A percentile compares a stretch with the other conserved stretches of the same genome.
These are phyloP conservation scores for Starmera quercuum DNA, from an alignment of 805 yeast species.

Conservation along the genomic window DNA sequence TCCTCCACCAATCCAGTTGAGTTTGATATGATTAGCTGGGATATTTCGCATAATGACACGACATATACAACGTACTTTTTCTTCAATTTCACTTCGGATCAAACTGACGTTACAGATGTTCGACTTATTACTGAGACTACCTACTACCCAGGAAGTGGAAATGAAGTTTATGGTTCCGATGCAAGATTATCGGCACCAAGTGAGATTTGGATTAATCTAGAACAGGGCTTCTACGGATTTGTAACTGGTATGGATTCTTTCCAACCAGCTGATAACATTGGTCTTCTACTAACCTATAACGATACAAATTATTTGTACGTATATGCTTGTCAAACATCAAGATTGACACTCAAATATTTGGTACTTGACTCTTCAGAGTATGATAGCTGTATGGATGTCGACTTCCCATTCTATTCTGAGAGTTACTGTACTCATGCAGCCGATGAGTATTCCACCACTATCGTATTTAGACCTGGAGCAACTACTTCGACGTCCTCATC, in stretches of 20 bases:
- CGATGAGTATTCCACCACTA: neutral
- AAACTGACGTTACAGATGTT: constrained; percentile 9
- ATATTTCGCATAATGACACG: neutral
- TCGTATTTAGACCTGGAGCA: neutral
- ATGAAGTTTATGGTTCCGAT: neutral
- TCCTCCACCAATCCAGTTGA: constrained; percentile 3
- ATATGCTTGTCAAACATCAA: constrained; percentile 5
- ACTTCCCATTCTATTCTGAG: neutral
- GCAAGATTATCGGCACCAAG: constrained; percentile 3
- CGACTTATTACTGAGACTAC: constrained; percentile 6
- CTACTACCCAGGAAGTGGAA: neutral
- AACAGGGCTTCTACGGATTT: constrained; percentile 10
- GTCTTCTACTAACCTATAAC: constrained; percentile 2
- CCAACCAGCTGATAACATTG: constrained; percentile 1
- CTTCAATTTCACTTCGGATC: constrained; percentile 12
- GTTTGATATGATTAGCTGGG: neutral
- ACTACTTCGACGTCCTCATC: neutral
- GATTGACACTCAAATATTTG: neutral
- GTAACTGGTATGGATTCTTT: neutral
- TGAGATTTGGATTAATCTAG: constrained; percentile 9
- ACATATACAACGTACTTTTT: constrained; percentile 5
- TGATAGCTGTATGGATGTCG: neutral
- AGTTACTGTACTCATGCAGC: neutral
- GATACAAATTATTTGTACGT: constrained; percentile 5
- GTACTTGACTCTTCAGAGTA: neutral